Conservation (phyloP, 2,329 filamentous ascomycete genomes). For the Neonectria punicea region DNA sequence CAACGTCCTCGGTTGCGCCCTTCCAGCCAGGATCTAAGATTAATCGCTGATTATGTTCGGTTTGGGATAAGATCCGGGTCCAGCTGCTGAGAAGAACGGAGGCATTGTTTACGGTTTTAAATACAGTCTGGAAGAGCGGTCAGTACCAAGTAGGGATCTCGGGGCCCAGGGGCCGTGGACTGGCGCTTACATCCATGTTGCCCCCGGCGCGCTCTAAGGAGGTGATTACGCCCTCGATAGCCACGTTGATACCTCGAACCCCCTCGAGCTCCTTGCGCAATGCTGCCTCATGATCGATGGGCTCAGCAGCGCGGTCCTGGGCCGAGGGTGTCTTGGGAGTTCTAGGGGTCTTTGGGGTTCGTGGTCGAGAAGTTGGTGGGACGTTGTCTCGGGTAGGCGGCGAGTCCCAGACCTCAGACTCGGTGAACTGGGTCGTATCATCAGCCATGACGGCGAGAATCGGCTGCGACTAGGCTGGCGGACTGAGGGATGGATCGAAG, state of each 20-base stretch:
- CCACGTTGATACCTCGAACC: slow-evolving; percentile 86
- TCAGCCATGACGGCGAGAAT: slow-evolving; percentile 54
- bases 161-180: slow-evolving; percentile 1
- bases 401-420: slow-evolving; percentile 61
- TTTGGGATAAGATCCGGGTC: slow-evolving; percentile 95
- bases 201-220: slow-evolving; percentile 77
- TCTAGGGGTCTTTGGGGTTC: slow-evolving; percentile 56
- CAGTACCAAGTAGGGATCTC: slow-evolving; percentile 25
- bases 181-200: slow-evolving; percentile 75
- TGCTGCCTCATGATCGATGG: slow-evolving; percentile 75
- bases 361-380: slow-evolving; percentile 45
- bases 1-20: slow-evolving; percentile 85
- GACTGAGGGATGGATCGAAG: slow-evolving; percentile 5
- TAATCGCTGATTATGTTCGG: slow-evolving; percentile 94
- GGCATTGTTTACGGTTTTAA: slow-evolving; percentile 84
- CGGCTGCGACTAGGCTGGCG: slow-evolving; percentile 1
- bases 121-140: slow-evolving; percentile 70
- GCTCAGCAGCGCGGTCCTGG: slow-evolving; percentile 54
- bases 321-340: slow-evolving; percentile 58
- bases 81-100: slow-evolving; percentile 93
- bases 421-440: slow-evolving; percentile 56
- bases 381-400: slow-evolving; percentile 51
- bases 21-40: slow-evolving; percentile 91
- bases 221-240: slow-evolving; percentile 81
- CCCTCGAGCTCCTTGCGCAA: slow-evolving; percentile 84